Evolutionary conservation across 140 eudicot species (phyloP), one percentile per base, ranked within the genome.

Genomic region (Erigeron philadelphicus): DNA sequence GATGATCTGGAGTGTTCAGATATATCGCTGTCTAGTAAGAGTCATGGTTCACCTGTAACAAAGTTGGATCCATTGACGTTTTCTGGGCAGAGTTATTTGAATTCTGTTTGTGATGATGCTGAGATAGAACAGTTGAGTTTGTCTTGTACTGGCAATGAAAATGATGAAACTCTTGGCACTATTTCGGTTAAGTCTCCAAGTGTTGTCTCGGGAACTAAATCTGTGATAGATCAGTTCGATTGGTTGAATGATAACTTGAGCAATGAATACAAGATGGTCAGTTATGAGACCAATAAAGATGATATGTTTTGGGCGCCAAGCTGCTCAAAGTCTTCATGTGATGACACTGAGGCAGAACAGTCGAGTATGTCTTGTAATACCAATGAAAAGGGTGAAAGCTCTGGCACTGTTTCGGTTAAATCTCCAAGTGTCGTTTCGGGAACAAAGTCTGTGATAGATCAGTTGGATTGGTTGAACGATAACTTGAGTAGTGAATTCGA

Each of bases 1-100:
- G 80, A 76, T 60, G 67, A 76, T 47, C 10, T 81, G 79, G 86
- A 80, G 71, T 67, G 77, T 58, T 66, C 60, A 43, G 74, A 75
- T 56, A 23, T 68, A 49, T 74, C 72, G 19, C 58, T 79, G 38
- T 31, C 38, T 31, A 31, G 38, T 31, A 31, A 31, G 38, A 31
- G 54, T 75, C 50, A 58, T 50, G 42, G 58, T n/a, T 75, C 76
- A 3, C 43, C 73, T 21, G 18, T 16, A 49, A 65, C 78, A 40
- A 12, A 50, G 21, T 38, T 61, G 70, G 53, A 68, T 74, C 79
- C 73, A 4, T 66, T 64, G 41, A 57, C 72, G 31, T 78, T 77
- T 18, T 54, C 74, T 5, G 54, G 62, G 56, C 60, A 73, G 21
- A 72, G 76, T 44, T 55, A 57, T 55, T 18, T 43, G 19, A 48